A percentile compares a stretch with the other conserved stretches of the same genome.
Evolutionary conservation across 2,329 filamentous ascomycete species (phyloP).

Genomic region (Fonsecaea erecta): DNA sequence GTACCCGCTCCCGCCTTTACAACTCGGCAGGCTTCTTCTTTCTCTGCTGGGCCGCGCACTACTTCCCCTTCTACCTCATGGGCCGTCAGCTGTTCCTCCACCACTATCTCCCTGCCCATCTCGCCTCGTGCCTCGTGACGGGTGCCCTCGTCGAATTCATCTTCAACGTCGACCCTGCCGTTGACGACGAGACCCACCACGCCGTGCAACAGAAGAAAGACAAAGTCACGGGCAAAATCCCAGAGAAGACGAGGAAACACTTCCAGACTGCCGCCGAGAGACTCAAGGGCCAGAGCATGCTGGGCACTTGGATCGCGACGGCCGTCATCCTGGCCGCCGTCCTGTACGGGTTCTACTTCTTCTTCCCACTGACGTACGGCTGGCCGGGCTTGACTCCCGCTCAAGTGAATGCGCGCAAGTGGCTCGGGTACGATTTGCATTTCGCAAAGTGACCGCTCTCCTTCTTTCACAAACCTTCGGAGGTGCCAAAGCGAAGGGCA

Average conservation of each 20-base stretch:
- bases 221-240: constrained; percentile 46
- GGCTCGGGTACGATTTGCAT: constrained; percentile 95
- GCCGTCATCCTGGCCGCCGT: constrained; percentile 69
- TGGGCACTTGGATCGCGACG: constrained; percentile 78
- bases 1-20: constrained; percentile 90
- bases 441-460: constrained; percentile 80
- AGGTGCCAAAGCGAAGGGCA: too few relatives aligned
- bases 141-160: constrained; percentile 93
- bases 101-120: constrained; percentile 93
- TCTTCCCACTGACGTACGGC: constrained; percentile 92
- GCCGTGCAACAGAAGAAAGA: constrained; percentile 40
- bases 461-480: not conserved
- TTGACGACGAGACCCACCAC: constrained; percentile 48
- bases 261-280: constrained; percentile 81
- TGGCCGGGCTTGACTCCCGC: constrained; percentile 83
- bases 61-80: constrained; percentile 98
- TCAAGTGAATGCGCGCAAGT: constrained; percentile 78
- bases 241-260: constrained; percentile 54
- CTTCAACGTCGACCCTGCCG: constrained; percentile 82
- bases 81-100: constrained; percentile 97
- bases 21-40: constrained; percentile 99
- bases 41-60: constrained; percentile 95
- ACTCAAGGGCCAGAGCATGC: constrained; percentile 75
- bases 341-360: constrained; percentile 85
- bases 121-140: constrained; percentile 87